Conservation (phyloP, 768 basidiomycete genomes). For the Phaeotremella fagi region DNA sequence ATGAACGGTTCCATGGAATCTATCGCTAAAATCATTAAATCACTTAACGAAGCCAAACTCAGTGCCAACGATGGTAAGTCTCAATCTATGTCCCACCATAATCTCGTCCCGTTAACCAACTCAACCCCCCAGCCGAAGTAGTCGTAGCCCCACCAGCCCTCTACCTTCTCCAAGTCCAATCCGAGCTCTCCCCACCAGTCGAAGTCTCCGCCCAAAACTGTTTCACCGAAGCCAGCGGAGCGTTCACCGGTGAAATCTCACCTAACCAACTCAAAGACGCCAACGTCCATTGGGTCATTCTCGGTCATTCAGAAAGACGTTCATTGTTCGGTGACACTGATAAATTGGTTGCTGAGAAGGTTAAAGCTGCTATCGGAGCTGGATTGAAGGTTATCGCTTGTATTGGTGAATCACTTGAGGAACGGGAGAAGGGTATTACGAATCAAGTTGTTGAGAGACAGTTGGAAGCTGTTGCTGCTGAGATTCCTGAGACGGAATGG, state of each 20-base stretch:
- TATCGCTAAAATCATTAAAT: constrained; percentile 62
- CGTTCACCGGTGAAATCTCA: constrained; percentile 96
- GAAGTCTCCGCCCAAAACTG: constrained; percentile 87
- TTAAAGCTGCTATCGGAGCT: constrained; percentile 69
- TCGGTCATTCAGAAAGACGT: constrained; percentile 96
- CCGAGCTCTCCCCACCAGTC: constrained; percentile 61
- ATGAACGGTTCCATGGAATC: constrained; percentile 72
- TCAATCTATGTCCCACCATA: neutral
- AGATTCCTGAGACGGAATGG: constrained; percentile 66
- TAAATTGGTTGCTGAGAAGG: constrained; percentile 76
- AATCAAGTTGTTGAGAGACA: constrained; percentile 74
- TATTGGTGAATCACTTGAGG: constrained; percentile 84
- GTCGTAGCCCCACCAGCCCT: constrained; percentile 86
- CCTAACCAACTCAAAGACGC: constrained; percentile 79
- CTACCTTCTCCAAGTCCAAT: constrained; percentile 72
- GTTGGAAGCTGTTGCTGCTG: constrained; percentile 59
- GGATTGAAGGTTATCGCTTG: constrained; percentile 86
- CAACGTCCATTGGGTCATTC: constrained; percentile 83
- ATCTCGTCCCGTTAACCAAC: neutral
- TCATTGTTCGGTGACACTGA: constrained; percentile 86
- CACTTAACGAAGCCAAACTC: constrained; percentile 72
- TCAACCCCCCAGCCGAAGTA: constrained; percentile 62
- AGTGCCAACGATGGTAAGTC: constrained; percentile 69
- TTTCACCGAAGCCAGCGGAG: constrained; percentile 75
- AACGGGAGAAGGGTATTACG: constrained; percentile 78